Base-by-base conservation (phyloP, 2,329 filamentous ascomycete genomes). In the Pseudogymnoascus sp. region DNA sequence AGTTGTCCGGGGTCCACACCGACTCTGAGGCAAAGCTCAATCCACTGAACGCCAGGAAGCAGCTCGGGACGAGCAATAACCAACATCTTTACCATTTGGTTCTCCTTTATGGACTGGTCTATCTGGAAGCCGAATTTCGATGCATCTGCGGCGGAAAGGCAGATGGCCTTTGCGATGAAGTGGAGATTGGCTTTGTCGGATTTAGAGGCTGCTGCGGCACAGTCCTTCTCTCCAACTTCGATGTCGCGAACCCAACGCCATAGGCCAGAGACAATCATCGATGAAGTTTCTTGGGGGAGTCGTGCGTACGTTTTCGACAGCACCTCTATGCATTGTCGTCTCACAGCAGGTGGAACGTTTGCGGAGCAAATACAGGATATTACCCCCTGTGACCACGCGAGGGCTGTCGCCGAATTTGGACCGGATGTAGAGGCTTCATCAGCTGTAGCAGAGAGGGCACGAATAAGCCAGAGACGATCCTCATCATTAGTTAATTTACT, bases 1-100 rank as follows among this genome's bases (percentile, higher is more conserved):
- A 99, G 81, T 21, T 83, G 79, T 16, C 93, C 93, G 4, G 95
- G 95, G 73, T 99, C 95, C 11, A 91, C 79, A 11, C 88, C 88
- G 67, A 89, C 88, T 64, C 86, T 86, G 62, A 97, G 81, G 70
- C 91, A 96, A 2, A 92, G 77, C 43, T 95, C 88, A 70, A 99
- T 97, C 96, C 96, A 99, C 65, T 84, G 90, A 18, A 87, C 81
- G 64, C 84, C 84, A 0, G 91, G 88, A 63, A 97, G 83, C 37
- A 99, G 77, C 64, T 93, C 87, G 18, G 86, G 81, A 23, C 91
- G 88, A 62, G 89, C 88, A 25, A 99, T 79, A 16, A 96, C 86
- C 16, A 96, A 78, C 3, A 97, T 77, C 5, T 85, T 83, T 66
- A 92, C 85, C 69, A 96, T 86, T 72, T 96, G 91, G 23, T 78